Evolutionary conservation across 176 grass and related monocot species (phyloP), one percentile per base, ranked within the genome.

Genomic region (bread wheat (Triticum aestivum)): DNA sequence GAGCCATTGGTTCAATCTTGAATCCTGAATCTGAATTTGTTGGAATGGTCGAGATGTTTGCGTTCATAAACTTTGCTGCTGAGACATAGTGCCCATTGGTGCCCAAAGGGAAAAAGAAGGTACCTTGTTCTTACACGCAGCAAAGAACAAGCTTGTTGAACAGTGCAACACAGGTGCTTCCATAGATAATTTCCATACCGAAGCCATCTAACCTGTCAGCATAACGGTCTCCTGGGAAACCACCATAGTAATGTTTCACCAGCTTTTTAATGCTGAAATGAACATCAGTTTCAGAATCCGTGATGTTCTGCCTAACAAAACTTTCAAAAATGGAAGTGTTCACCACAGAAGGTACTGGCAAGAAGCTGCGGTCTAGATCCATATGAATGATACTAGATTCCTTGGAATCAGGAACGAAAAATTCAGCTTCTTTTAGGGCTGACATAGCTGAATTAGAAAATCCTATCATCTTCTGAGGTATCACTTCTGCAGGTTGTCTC

Each of bases 81-180:
- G 88, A 91, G 13, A 98, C 30, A 74, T 92, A 96, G 45, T 82
- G 89, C 15, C 96, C 96, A 84, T 98, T 98, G 51, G 88, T 82
- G 18, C 96, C 96, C 71, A 86, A 86, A 2, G 96, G 93, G 89
- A 98, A 98, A 78, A 95, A 29, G n/a, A 98, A 89, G 56, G 91
- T 96, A 24, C 93, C 96, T 44, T 92, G 86, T 92, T 98, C 93
- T 87, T 89, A 78, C n/a, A 94, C 79, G 79, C 96, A 96, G 45
- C 96, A 94, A 85, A 91, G 92, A 67, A 94, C 88, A 27, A 98
- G 90, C 71, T 94, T 98, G 65, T 94, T 92, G 88, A 98, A 96
- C 72, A 98, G 96, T 61, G 91, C 78, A 70, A 95, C 51, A 84
- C 84, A 88, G 61, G 90, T 94, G 76, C 88, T 94, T 17, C 88